These are phyloP conservation scores for Cladosporium halotolerans DNA, from an alignment of 2,329 filamentous ascomycete species.

Conservation along the genomic window DNA sequence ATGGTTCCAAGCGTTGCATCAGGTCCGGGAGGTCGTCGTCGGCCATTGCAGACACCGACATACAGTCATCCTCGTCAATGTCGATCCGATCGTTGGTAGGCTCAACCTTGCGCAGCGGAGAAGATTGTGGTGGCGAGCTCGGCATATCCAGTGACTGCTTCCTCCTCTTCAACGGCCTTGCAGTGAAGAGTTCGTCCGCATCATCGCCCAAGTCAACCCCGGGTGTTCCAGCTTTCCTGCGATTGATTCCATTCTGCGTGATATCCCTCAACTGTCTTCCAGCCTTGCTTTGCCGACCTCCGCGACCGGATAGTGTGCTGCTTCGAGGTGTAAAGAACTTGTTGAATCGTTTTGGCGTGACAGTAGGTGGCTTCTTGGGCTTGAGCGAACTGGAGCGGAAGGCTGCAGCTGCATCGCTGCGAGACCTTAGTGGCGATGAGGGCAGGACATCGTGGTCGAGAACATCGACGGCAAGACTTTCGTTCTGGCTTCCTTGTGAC, in stretches of 20 bases:
- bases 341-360: conserved; percentile 47
- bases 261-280: conserved; percentile 45
- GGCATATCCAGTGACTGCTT: conserved; percentile 32
- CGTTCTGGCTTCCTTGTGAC: conserved; percentile 30
- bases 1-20: conserved; percentile 35
- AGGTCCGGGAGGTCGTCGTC: conserved; percentile 36
- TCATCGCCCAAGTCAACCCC: conserved; percentile 3
- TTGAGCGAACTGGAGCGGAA: conserved; percentile 29
- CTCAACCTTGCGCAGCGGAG: conserved; percentile 38
- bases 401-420: conserved; percentile 6
- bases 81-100: conserved; percentile 16
- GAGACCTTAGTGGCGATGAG: conserved; percentile 23
- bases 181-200: conserved; percentile 21
- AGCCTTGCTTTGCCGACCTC: conserved; percentile 31
- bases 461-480: conserved; percentile 20
- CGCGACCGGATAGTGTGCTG: conserved; percentile 23
- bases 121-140: conserved; percentile 45
- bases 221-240: conserved; percentile 11
- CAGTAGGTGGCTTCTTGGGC: conserved; percentile 42
- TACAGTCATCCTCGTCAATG: conserved; percentile 17
- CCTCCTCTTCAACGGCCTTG: conserved; percentile 24
- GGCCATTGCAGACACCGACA: conserved; percentile 19
- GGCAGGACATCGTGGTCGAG: conserved; percentile 28
- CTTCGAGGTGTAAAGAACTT: conserved; percentile 46
- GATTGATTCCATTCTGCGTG: conserved; percentile 41